phyloP scores from a whole-genome alignment of 805 yeast genomes.

The Candida gorgasii region DNA sequence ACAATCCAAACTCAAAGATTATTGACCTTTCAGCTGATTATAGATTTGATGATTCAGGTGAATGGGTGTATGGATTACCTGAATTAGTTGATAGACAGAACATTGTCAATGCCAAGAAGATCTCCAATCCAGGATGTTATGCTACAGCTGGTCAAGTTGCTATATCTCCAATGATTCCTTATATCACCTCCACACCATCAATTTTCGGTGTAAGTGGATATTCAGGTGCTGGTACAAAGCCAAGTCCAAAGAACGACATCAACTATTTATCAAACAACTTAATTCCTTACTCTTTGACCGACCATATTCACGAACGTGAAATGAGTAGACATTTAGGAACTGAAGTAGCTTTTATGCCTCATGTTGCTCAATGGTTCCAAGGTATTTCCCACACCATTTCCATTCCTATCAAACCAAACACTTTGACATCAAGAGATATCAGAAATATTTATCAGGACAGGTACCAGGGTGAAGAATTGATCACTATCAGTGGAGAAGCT shows the following conservation, averaged over 20 bases:
- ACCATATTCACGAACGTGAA: constrained; percentile 95
- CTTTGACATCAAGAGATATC: constrained; percentile 76
- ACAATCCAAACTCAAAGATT: constrained; percentile 71
- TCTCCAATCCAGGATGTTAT: constrained; percentile 97
- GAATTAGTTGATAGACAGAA: constrained; percentile 72
- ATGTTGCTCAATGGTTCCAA: constrained; percentile 99
- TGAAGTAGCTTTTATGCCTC: constrained; percentile 89
- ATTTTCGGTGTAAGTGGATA: constrained; percentile 97
- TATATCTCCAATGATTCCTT: constrained; percentile 78
- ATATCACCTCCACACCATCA: constrained; percentile 71
- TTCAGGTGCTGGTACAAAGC: constrained; percentile 99
- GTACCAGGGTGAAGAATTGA: constrained; percentile 82
- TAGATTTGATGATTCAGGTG: constrained; percentile 84
- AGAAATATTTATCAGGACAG: constrained; percentile 84
- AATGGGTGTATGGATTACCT: constrained; percentile 95
- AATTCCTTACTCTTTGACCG: constrained; percentile 93
- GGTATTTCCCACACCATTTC: constrained; percentile 93
- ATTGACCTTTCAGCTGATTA: constrained; percentile 95
- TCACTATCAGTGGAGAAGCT: constrained; percentile 85
- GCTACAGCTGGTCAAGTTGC: constrained; percentile 97
- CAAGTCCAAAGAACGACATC: constrained; percentile 91
- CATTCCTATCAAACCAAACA: constrained; percentile 72
- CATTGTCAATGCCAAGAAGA: constrained; percentile 72
- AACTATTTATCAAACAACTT: constrained; percentile 74
- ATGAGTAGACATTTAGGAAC: constrained; percentile 77